Evolutionary conservation across 768 basidiomycete species (phyloP).

Genomic region (Suillus spraguei): DNA sequence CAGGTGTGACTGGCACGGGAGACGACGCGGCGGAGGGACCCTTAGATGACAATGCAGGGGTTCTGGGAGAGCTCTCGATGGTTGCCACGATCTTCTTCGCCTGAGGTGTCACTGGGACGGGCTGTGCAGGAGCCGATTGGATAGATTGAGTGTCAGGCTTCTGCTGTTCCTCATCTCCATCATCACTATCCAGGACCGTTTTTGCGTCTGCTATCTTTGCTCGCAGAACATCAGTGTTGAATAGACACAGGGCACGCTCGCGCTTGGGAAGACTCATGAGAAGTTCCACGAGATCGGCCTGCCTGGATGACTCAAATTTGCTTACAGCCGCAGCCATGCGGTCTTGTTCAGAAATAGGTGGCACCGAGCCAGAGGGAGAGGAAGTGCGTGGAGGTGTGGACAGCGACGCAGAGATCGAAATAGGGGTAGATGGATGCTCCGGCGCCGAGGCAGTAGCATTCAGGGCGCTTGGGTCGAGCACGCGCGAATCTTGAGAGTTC

Average conservation of each 20-base stretch:
- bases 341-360: constrained; percentile 72
- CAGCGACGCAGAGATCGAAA: constrained; percentile 74
- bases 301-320: constrained; percentile 61
- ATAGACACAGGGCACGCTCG: constrained; percentile 89
- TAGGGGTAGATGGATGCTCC: constrained; percentile 85
- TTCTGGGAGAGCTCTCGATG: constrained; percentile 59
- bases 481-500: constrained; percentile 68
- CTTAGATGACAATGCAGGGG: constrained; percentile 75
- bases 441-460: constrained; percentile 86
- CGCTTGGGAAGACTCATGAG: constrained; percentile 87
- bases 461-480: constrained; percentile 62
- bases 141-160: constrained; percentile 30
- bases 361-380: constrained; percentile 66
- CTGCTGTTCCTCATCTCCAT: constrained; percentile 49
- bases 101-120: constrained; percentile 62
- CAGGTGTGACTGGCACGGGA: constrained; percentile 66
- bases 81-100: constrained; percentile 52
- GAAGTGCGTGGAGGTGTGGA: constrained; percentile 84
- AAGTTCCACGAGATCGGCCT: constrained; percentile 70
- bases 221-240: constrained; percentile 80
- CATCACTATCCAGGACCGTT: constrained; percentile 75
- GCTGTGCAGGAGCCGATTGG: constrained; percentile 21
- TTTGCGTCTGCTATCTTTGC: constrained; percentile 83
- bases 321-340: constrained; percentile 69
- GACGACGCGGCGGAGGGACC: constrained; percentile 75